A percentile compares a stretch with the other conserved stretches of the same genome.
These are phyloP conservation scores for Bifiguratus adelaidae DNA, from an alignment of 192 early-diverging fungal genomes.

Conservation along the genomic window DNA sequence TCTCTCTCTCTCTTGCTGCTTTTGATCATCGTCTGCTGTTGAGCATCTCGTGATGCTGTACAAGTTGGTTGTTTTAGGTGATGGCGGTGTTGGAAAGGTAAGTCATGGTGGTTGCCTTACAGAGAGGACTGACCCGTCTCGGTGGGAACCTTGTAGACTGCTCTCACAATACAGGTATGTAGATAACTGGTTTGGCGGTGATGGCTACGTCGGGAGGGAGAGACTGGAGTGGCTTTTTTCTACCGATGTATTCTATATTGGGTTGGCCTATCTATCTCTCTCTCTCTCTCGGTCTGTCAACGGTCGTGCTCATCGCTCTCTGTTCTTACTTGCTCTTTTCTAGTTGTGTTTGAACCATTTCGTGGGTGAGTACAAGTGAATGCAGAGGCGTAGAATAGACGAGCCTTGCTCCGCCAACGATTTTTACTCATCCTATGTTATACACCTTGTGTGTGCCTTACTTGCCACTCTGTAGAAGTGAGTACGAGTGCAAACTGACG, in stretches of 20 bases:
- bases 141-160: conserved; percentile 12
- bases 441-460: background rate
- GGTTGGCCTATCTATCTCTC: conserved; percentile 1
- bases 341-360: conserved; percentile 33
- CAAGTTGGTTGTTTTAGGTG: conserved; percentile 90
- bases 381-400: background rate
- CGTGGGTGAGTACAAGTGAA: conserved; percentile 23
- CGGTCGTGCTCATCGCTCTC: conserved; percentile 3
- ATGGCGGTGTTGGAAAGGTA: conserved; percentile 67
- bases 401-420: background rate
- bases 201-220: background rate
- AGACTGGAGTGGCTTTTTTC: background rate
- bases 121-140: background rate
- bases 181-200: background rate
- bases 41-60: conserved; percentile 73
- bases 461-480: conserved; percentile 8
- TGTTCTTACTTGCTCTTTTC: background rate
- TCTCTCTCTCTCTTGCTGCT: background rate
- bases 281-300: background rate
- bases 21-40: background rate
- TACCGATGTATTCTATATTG: background rate
- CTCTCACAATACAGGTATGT: conserved; percentile 26
- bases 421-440: background rate
- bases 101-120: too few relatives aligned
- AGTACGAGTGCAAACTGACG: too few relatives aligned